Percentiles rank a stretch among this genome's conserved stretches.
These are phyloP conservation scores for Seminavis robusta DNA, from an alignment of 108 stramenopile species.

Conservation along the genomic window DNA sequence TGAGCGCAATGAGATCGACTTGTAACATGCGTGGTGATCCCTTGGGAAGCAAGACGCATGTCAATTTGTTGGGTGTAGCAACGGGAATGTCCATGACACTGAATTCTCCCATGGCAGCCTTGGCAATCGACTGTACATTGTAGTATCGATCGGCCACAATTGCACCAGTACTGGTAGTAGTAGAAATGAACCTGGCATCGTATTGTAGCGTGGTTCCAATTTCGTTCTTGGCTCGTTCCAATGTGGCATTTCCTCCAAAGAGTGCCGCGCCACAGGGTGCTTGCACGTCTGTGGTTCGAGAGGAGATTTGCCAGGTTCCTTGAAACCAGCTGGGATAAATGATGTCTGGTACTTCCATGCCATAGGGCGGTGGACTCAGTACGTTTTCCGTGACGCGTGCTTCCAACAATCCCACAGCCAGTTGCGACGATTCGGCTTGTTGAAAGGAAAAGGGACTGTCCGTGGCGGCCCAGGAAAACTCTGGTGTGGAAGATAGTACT, in stretches of 20 bases:
- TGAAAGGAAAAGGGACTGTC: too few species aligned
- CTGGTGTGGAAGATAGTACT: too few species aligned
- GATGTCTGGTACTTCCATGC: conserved; percentile 62
- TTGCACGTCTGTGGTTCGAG: conserved; percentile 45
- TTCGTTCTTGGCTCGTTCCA: conserved; percentile 40
- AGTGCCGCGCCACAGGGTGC: conserved; percentile 71
- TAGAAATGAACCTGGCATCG: conserved; percentile 53
- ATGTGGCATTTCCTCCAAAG: conserved; percentile 76
- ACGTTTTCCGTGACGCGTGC: conserved; percentile 37
- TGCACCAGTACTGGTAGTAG: conserved; percentile 2
- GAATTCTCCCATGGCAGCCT: conserved; percentile 76
- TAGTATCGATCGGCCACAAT: conserved; percentile 80
- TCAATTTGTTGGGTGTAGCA: conserved; percentile 77
- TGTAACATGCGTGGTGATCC: conserved; percentile 38
- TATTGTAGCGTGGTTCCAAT: conserved; percentile 47
- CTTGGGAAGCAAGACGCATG: conserved; percentile 61
- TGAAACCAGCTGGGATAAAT: conserved; percentile 61
- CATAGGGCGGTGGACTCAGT: conserved; percentile 55
- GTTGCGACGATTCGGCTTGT: conserved; percentile 20
- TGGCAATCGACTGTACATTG: conserved; percentile 71
- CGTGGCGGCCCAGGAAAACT: too few species aligned
- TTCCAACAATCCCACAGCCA: conserved; percentile 31
- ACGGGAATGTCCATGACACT: conserved; percentile 63
- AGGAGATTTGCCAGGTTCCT: conserved; percentile 56
- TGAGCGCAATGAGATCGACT: conserved; percentile 64